Conservation (phyloP, 768 basidiomycete genomes). For the Kwoniella heveanensis region DNA sequence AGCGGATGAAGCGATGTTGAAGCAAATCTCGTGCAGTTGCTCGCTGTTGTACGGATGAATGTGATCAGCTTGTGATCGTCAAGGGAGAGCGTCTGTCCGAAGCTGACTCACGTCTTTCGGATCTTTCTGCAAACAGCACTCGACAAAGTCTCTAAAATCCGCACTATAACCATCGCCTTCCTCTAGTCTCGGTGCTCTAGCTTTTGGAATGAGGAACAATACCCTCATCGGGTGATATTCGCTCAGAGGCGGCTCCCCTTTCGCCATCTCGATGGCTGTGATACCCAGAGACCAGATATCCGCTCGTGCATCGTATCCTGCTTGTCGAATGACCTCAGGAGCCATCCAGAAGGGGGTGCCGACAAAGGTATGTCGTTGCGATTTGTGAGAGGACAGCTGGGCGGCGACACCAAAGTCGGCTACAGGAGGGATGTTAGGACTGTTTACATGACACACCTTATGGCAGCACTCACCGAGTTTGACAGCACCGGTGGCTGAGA, state of each 20-base stretch:
- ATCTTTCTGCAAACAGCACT: slow-evolving; percentile 89
- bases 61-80: slow-evolving; percentile 28
- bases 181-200: slow-evolving; percentile 86
- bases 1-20: slow-evolving; percentile 87
- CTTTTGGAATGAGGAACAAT: slow-evolving; percentile 95
- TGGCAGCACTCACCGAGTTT: slow-evolving; percentile 64
- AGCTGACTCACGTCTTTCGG: slow-evolving; percentile 66
- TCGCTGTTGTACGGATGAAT: slow-evolving; percentile 62
- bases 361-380: slow-evolving; percentile 93
- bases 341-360: slow-evolving; percentile 63
- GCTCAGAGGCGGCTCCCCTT: slow-evolving; percentile 91
- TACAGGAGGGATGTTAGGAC: slow-evolving; percentile 16
- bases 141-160: slow-evolving; percentile 91
- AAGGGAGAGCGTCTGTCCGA: too few relatives aligned
- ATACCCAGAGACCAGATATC: slow-evolving; percentile 99
- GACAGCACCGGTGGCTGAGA: slow-evolving; percentile 87
- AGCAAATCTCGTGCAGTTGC: slow-evolving; percentile 89
- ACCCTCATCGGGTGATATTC: slow-evolving; percentile 99
- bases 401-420: slow-evolving; percentile 99
- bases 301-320: slow-evolving; percentile 92
- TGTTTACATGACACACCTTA: not conserved
- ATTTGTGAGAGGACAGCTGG: slow-evolving; percentile 77
- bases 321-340: slow-evolving; percentile 95
- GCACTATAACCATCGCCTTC: slow-evolving; percentile 69
- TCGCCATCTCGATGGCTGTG: slow-evolving; percentile 97